Evolutionary conservation across 2,329 filamentous ascomycete species (phyloP).

Genomic region (Cladosporium sp.): DNA sequence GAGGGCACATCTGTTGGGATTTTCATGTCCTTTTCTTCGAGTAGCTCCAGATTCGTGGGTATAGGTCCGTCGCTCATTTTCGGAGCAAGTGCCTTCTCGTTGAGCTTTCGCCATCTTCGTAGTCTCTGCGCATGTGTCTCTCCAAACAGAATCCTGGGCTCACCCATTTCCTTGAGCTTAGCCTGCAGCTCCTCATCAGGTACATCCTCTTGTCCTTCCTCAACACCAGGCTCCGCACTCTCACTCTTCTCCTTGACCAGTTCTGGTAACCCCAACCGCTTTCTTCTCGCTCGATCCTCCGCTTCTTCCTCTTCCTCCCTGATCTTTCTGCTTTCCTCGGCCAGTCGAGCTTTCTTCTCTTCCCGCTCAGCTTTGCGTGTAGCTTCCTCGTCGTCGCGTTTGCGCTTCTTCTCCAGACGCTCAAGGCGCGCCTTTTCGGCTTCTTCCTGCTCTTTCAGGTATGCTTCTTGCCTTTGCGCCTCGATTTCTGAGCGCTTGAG

Average conservation of each 20-base stretch:
- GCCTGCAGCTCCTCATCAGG: slow-evolving; percentile 63
- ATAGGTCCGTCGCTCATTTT: slow-evolving; percentile 69
- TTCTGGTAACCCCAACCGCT: slow-evolving; percentile 75
- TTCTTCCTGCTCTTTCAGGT: slow-evolving; percentile 73
- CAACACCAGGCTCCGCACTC: slow-evolving; percentile 23
- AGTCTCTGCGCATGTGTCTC: slow-evolving; percentile 68
- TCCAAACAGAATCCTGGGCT: slow-evolving; percentile 74
- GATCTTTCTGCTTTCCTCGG: slow-evolving; percentile 68
- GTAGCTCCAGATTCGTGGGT: slow-evolving; percentile 73
- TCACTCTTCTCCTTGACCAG: slow-evolving; percentile 50
- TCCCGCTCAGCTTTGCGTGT: slow-evolving; percentile 65
- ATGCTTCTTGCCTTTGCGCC: slow-evolving; percentile 72
- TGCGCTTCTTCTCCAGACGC: slow-evolving; percentile 72
- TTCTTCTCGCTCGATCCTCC: slow-evolving; percentile 67
- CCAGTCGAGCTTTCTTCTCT: slow-evolving; percentile 74
- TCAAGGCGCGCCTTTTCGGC: slow-evolving; percentile 67
- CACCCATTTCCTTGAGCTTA: slow-evolving; percentile 65
- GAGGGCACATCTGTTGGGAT: slow-evolving; percentile 59
- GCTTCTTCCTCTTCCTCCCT: slow-evolving; percentile 69
- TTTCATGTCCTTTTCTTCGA: slow-evolving; percentile 86
- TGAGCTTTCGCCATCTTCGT: slow-evolving; percentile 64
- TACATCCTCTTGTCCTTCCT: slow-evolving; percentile 54
- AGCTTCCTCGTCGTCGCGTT: slow-evolving; percentile 79
- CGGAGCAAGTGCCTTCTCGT: slow-evolving; percentile 34
- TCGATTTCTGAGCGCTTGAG: slow-evolving; percentile 81